These are phyloP conservation scores for Sclerotiophoma versabilis DNA, from an alignment of 2,329 filamentous ascomycete species.

Conservation along the genomic window DNA sequence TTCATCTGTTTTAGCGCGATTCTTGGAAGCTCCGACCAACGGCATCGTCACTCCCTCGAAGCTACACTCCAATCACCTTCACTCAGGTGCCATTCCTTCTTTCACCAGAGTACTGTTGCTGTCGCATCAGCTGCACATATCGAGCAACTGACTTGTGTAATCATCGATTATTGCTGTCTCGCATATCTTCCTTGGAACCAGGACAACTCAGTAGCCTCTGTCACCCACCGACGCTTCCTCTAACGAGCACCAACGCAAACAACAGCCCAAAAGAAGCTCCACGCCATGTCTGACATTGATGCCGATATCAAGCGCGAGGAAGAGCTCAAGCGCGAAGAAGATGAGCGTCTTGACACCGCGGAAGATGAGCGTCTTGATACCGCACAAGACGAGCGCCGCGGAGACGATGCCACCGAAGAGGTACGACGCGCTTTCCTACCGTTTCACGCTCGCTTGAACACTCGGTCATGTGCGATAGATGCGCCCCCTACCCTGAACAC, in stretches of 20 bases:
- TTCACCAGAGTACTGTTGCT: not conserved
- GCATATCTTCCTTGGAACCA: not conserved
- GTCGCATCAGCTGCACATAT: constrained; percentile 3
- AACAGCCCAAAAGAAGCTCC: not conserved
- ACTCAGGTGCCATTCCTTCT: constrained; percentile 2
- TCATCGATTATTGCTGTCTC: not conserved
- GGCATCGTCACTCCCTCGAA: constrained; percentile 10
- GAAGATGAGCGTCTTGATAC: constrained; percentile 45
- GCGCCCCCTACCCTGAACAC: not conserved
- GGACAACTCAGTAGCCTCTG: constrained; percentile 1
- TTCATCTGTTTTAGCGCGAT: constrained; percentile 11
- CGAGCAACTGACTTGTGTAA: not conserved
- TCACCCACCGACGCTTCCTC: not conserved
- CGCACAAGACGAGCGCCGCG: constrained; percentile 33
- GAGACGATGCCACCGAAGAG: constrained; percentile 45
- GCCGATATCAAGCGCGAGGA: constrained; percentile 40
- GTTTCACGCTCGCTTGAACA: not conserved
- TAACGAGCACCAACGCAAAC: constrained; percentile 12
- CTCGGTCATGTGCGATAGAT: not conserved
- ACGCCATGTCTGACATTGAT: constrained; percentile 42
- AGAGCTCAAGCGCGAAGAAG: constrained; percentile 42
- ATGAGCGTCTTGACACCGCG: constrained; percentile 44
- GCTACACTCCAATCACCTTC: constrained; percentile 7
- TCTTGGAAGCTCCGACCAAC: constrained; percentile 16
- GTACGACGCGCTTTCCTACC: constrained; percentile 28